phyloP scores from a whole-genome alignment of 2,329 filamentous ascomycete genomes.

The Salinomyces thailandicus region DNA sequence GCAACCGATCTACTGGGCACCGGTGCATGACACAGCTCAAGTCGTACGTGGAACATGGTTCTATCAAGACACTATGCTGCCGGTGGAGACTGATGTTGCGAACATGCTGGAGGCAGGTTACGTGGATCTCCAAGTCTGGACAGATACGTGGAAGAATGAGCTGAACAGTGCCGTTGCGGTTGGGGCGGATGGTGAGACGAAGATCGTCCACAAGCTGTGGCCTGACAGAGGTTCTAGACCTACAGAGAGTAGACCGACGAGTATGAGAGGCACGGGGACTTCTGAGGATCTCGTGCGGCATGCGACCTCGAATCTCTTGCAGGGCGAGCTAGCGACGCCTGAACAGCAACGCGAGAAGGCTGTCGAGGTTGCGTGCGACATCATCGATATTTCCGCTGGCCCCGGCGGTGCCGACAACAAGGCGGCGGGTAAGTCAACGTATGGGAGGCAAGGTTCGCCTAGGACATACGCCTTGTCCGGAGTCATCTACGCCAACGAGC shows the following conservation, averaged over 20 bases:
- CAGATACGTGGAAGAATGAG: slow-evolving; percentile 86
- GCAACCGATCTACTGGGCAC: slow-evolving; percentile 97
- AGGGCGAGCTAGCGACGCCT: slow-evolving; percentile 29
- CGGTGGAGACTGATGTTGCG: slow-evolving; percentile 72
- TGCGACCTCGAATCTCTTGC: slow-evolving; percentile 20
- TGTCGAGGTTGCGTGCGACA: slow-evolving; percentile 36
- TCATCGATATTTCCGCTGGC: slow-evolving; percentile 39
- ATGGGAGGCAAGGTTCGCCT: slow-evolving; percentile 37
- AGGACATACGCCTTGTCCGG: slow-evolving; percentile 61
- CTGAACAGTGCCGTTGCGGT: slow-evolving; percentile 82
- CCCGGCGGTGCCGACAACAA: slow-evolving; percentile 38
- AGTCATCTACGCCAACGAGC: slow-evolving; percentile 73
- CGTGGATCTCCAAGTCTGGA: slow-evolving; percentile 74
- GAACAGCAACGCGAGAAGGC: slow-evolving; percentile 35
- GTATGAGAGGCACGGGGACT: slow-evolving; percentile 11
- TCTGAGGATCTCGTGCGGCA: slow-evolving; percentile 15
- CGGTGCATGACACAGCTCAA: slow-evolving; percentile 74
- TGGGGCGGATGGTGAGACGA: slow-evolving; percentile 80
- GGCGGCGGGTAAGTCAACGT: slow-evolving; percentile 33
- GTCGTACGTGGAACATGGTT: slow-evolving; percentile 92
- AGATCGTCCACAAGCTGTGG: slow-evolving; percentile 78
- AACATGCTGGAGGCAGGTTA: slow-evolving; percentile 93
- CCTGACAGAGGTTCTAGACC: slow-evolving; percentile 51
- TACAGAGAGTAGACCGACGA: slow-evolving; percentile 32
- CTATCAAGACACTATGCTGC: slow-evolving; percentile 88